These are phyloP conservation scores for Pittosporum tobira DNA, from an alignment of 129 eudicot genomes.

Conservation along the genomic window DNA sequence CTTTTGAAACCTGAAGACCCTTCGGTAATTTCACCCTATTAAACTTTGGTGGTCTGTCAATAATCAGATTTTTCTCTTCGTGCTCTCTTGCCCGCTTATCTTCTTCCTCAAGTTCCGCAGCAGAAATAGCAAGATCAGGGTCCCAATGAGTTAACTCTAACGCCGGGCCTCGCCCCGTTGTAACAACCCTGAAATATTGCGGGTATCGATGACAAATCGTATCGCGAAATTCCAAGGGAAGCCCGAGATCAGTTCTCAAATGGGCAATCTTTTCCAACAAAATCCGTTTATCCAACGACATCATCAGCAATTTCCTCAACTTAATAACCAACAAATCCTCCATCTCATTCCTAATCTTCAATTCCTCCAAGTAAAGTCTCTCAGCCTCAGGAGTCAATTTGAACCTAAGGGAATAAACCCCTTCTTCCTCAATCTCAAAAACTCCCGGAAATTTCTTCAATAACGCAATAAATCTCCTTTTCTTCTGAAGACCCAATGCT, in stretches of 20 bases:
- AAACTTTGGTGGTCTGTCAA: slow-evolving; percentile 72
- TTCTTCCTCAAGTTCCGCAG: slow-evolving; percentile 83
- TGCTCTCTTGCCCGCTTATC: slow-evolving; percentile 48
- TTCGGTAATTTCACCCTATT: slow-evolving; percentile 68
- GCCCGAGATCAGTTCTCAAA: slow-evolving; percentile 73
- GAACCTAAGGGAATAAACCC: slow-evolving; percentile 64
- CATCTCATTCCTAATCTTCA: slow-evolving; percentile 84
- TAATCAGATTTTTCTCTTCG: slow-evolving; percentile 64
- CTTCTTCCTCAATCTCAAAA: slow-evolving; percentile 94
- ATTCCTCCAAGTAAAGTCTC: slow-evolving; percentile 71
- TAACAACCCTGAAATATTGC: slow-evolving; percentile 66
- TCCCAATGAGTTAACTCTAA: slow-evolving; percentile 93
- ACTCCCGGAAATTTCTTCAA: slow-evolving; percentile 80
- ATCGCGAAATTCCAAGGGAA: slow-evolving; percentile 70
- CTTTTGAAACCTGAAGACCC: slow-evolving; percentile 77
- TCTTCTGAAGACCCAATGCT: slow-evolving; percentile 67
- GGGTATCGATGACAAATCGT: slow-evolving; percentile 84
- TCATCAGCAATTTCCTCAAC: slow-evolving; percentile 83
- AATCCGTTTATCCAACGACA: slow-evolving; percentile 82
- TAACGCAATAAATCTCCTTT: slow-evolving; percentile 61
- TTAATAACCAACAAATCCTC: slow-evolving; percentile 75
- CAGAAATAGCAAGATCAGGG: slow-evolving; percentile 82
- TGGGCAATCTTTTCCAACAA: slow-evolving; percentile 85
- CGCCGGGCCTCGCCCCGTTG: slow-evolving; percentile 78
- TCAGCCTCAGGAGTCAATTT: slow-evolving; percentile 88